Evolutionary conservation across 1,284 basidiomycete species (phyloP).

Genomic region (Cryptococcus sp.): DNA sequence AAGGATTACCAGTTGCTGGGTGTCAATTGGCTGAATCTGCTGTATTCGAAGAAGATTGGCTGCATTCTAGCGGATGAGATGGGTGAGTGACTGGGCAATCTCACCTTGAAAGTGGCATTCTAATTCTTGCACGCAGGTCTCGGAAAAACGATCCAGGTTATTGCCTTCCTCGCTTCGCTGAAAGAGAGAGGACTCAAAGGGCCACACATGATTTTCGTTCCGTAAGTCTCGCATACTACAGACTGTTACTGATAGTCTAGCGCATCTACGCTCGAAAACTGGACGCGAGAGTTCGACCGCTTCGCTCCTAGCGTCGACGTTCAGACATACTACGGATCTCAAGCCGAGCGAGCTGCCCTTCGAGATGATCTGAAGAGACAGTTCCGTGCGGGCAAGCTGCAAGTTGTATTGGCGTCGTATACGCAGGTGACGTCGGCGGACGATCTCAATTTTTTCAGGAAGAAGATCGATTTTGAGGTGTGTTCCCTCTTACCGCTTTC

Average conservation of each 20-base stretch:
- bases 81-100: slow-evolving; percentile 61
- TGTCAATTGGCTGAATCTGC: slow-evolving; percentile 93
- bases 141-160: slow-evolving; percentile 98
- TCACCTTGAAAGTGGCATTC: not conserved
- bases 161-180: slow-evolving; percentile 89
- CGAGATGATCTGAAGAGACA: slow-evolving; percentile 65
- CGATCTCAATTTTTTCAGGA: slow-evolving; percentile 85
- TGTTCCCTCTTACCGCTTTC: slow-evolving; percentile 51
- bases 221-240: slow-evolving; percentile 60
- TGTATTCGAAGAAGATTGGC: slow-evolving; percentile 77
- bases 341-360: slow-evolving; percentile 78
- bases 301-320: slow-evolving; percentile 85
- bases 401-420: slow-evolving; percentile 95
- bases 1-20: slow-evolving; percentile 98
- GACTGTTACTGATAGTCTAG: slow-evolving; percentile 51
- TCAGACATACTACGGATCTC: slow-evolving; percentile 89
- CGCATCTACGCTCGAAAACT: slow-evolving; percentile 96
- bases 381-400: slow-evolving; percentile 70
- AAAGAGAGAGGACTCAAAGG: slow-evolving; percentile 75
- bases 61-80: slow-evolving; percentile 99
- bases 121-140: slow-evolving; percentile 62
- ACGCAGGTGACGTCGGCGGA: slow-evolving; percentile 83
- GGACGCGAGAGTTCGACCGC: slow-evolving; percentile 91
- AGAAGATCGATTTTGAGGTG: slow-evolving; percentile 82
- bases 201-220: slow-evolving; percentile 92